Evolutionary conservation across 495 filamentous ascomycete genomes (phyloP).

Genomic region (Barbatosphaeria neglecta): DNA sequence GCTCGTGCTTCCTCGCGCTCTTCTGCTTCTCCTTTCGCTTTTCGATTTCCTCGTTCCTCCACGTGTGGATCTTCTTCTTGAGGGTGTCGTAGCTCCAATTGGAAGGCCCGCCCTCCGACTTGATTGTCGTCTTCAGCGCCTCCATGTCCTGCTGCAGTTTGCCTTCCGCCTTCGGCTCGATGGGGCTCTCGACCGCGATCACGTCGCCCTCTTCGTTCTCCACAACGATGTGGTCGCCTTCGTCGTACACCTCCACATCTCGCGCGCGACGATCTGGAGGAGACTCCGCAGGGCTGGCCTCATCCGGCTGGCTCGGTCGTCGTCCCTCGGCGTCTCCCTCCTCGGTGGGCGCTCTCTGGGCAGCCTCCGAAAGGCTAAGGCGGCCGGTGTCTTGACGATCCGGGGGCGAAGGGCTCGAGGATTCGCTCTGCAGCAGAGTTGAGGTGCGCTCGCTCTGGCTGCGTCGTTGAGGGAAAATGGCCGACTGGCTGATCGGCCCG

Average conservation of each 20-base stretch:
- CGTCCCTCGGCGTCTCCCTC: slow-evolving; percentile 7
- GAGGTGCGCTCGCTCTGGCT: slow-evolving; percentile 23
- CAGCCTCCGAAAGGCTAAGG: slow-evolving; percentile 12
- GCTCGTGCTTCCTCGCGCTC: slow-evolving; percentile 30
- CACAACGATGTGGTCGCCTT: slow-evolving; percentile 70
- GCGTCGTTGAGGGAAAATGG: slow-evolving; percentile 63
- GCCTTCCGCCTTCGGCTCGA: slow-evolving; percentile 15
- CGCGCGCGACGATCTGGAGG: slow-evolving; percentile 19
- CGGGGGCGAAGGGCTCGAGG: neutral
- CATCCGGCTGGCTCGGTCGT: slow-evolving; percentile 9
- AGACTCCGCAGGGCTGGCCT: slow-evolving; percentile 3
- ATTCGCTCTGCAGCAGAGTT: slow-evolving; percentile 11
- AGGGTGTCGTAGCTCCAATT: slow-evolving; percentile 30
- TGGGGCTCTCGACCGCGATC: slow-evolving; percentile 31
- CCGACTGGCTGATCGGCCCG: slow-evolving; percentile 82
- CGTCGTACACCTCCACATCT: slow-evolving; percentile 59
- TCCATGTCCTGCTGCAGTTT: slow-evolving; percentile 15
- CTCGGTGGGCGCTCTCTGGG: neutral
- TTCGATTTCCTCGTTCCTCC: slow-evolving; percentile 45
- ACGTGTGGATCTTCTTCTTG: slow-evolving; percentile 36
- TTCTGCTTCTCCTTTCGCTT: slow-evolving; percentile 49
- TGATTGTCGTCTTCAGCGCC: slow-evolving; percentile 30
- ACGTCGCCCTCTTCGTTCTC: slow-evolving; percentile 89
- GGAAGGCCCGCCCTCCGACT: slow-evolving; percentile 26
- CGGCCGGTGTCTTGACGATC: slow-evolving; percentile 13